Conservation (phyloP, 139 green algal species). For the Chlamydomonas sphaeroides region DNA sequence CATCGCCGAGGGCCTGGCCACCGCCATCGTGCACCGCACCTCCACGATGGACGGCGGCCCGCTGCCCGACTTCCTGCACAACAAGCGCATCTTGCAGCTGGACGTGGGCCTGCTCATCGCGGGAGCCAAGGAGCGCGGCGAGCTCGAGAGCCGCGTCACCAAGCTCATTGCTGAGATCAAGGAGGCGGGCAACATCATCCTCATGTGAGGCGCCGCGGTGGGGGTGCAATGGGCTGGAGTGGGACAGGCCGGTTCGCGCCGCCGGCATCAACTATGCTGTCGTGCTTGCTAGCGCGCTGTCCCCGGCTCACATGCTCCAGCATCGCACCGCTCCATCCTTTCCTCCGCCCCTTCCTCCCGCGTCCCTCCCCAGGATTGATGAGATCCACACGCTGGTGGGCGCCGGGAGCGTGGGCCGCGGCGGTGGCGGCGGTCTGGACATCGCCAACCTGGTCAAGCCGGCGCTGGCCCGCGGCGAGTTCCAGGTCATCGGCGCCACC, state of each 20-base stretch:
- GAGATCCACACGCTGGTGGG: constrained; percentile 96
- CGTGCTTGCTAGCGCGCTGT: no score
- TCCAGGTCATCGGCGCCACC: constrained; percentile 84
- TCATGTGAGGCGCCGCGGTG: constrained; percentile 74
- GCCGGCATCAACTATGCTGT: no score
- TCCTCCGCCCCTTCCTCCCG: no score
- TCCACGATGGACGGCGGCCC: constrained; percentile 64
- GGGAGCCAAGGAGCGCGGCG: constrained; percentile 93
- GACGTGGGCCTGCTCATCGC: constrained; percentile 94
- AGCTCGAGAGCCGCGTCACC: constrained; percentile 96
- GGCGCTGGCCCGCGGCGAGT: constrained; percentile 48
- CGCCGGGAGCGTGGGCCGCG: constrained; percentile 72
- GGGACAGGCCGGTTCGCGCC: no score
- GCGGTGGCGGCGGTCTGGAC: constrained; percentile 87
- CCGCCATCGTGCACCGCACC: constrained; percentile 77
- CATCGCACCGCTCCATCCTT: no score
- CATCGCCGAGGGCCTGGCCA: constrained; percentile 92
- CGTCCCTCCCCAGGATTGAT: constrained; percentile 60
- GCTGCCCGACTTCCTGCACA: constrained; percentile 86
- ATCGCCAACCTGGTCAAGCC: constrained; percentile 97
- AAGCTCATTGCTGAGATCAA: constrained; percentile 84
- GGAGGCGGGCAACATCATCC: constrained; percentile 87
- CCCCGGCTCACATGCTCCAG: no score
- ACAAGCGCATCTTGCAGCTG: constrained; percentile 93
- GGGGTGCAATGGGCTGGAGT: no score